A percentile compares a stretch with the other conserved stretches of the same genome.
Conservation (phyloP, 441 rosid genomes). For the Adansonia madagascariensis region DNA sequence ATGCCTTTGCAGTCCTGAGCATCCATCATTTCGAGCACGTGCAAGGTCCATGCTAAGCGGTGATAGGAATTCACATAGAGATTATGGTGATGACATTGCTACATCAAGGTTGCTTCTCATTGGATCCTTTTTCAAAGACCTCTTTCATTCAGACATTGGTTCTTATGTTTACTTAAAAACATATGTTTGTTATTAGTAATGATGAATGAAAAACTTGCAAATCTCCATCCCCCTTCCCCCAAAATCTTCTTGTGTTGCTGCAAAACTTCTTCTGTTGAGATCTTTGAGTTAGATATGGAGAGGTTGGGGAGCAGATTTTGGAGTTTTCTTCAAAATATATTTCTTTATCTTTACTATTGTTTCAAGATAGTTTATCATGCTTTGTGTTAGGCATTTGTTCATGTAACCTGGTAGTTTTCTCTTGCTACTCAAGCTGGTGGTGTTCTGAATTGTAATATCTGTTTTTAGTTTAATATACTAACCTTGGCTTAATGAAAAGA, state of each 20-base stretch:
- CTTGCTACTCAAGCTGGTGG: not conserved
- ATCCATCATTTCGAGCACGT: conserved; percentile 88
- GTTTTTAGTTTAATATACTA: conserved; percentile 14
- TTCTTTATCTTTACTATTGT: conserved; percentile 1
- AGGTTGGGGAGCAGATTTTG: conserved; percentile 8
- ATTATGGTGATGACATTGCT: conserved; percentile 65
- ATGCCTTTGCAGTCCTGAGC: conserved; percentile 85
- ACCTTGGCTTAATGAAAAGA: not conserved
- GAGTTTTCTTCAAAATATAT: conserved; percentile 4
- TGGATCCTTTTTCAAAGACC: conserved; percentile 18
- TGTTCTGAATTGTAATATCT: conserved; percentile 15
- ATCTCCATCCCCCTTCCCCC: not conserved
- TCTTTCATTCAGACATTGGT: not conserved
- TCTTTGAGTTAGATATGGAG: not conserved
- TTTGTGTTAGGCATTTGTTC: conserved; percentile 6
- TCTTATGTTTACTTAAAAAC: conserved; percentile 13
- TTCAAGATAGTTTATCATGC: conserved; percentile 2
- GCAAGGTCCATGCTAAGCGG: conserved; percentile 93
- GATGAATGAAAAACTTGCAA: conserved; percentile 7
- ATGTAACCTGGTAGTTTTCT: not conserved
- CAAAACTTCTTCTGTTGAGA: not conserved
- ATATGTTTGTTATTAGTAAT: not conserved
- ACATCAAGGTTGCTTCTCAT: conserved; percentile 70
- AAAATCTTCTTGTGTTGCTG: conserved; percentile 10
- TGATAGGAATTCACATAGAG: conserved; percentile 68